Evolutionary conservation across 176 grass and related monocot genomes (phyloP).

Genomic region (Ensete glaucum): DNA sequence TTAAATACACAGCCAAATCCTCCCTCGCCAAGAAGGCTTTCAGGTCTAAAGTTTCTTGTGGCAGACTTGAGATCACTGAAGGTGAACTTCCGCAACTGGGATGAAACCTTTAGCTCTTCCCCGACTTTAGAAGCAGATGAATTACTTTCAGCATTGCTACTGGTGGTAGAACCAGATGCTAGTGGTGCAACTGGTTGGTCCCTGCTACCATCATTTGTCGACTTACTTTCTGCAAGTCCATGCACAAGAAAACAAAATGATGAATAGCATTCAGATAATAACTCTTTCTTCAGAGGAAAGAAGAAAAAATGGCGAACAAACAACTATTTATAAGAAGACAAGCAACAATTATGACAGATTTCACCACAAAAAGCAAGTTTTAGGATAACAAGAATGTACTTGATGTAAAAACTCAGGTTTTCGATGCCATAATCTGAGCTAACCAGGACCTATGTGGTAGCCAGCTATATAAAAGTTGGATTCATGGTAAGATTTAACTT

Average conservation of each 20-base stretch:
- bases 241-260: conserved; percentile 9
- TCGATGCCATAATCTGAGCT: background rate
- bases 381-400: background rate
- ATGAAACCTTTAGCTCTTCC: conserved; percentile 84
- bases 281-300: background rate
- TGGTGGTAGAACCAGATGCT: conserved; percentile 70
- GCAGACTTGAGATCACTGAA: conserved; percentile 92
- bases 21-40: conserved; percentile 93
- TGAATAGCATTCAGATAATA: background rate
- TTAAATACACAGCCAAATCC: conserved; percentile 99
- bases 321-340: background rate
- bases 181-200: conserved; percentile 48
- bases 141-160: conserved; percentile 65
- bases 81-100: conserved; percentile 80
- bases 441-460: background rate
- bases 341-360: background rate
- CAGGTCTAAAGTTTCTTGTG: conserved; percentile 93
- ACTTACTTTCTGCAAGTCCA: conserved; percentile 69
- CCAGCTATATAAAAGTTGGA: background rate
- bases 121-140: conserved; percentile 75
- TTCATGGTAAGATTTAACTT: background rate
- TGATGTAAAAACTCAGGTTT: background rate
- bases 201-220: conserved; percentile 39
- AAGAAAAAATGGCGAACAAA: background rate
- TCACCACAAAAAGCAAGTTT: background rate